Evolutionary conservation across 352 stramenopile species (phyloP), one percentile per base, ranked within the genome.

Genomic region (Globisporangium spiculum): DNA sequence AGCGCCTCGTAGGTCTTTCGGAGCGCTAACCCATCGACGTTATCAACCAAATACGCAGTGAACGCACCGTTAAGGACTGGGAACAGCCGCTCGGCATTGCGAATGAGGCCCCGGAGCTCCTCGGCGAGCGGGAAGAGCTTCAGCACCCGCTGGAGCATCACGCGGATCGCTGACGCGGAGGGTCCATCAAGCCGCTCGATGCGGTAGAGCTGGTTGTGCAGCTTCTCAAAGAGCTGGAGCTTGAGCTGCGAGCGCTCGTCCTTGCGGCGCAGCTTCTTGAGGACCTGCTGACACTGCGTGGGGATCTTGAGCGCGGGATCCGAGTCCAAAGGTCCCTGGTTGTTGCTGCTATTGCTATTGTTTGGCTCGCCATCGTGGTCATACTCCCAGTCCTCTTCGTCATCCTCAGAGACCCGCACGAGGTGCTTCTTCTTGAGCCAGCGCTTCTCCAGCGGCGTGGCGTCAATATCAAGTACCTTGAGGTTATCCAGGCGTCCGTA

Each of bases 21-120:
- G 52, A 89, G 66, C 8, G 59, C 48, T n/a, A 41, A 20, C 2
- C 57, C 62, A 36, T 86, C 78, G 1, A 86, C 20, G 0, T 71
- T 67, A 5, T 81, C 72, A 9, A 82, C 70, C 1, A 58, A 73
- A 27, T 68, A 18, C 3, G 71, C 32, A 5, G 78, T 72, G 27
- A 79, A 96, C 3, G 77, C 71, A n/a, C 68, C 65, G 16, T 24
- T 24, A 9, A 52, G 5, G 44, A 52, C 44, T 22, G 90, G 90
- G 27, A 97, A 92, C 20, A 97, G 69, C 32, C 90, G 77, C 66
- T 94, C 83, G 32, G 83, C 84, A 59, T 97, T 92, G 60, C 89
- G 83, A 14, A 94, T 77, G n/a, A 97, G 75, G 20, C 89, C 87
- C n/a, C 74, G 83, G 22, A 98, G 62, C 30, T 97, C 89, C 24